Base-by-base conservation (phyloP, 306 rosid genomes). In the Casuarina equisetifolia region DNA sequence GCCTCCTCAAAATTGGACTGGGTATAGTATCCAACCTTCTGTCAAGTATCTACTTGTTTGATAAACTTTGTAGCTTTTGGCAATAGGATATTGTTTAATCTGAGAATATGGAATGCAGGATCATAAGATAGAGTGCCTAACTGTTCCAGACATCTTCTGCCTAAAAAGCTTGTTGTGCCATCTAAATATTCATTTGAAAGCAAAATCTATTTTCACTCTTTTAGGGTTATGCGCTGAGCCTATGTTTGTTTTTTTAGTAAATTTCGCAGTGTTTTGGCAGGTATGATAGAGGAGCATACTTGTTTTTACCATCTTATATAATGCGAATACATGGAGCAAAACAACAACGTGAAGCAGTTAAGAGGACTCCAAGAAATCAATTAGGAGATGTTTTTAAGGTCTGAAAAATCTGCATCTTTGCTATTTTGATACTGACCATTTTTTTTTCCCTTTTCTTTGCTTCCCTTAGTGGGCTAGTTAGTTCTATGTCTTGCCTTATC, bases 311-410 rank as follows among this genome's bases (percentile, higher is more conserved):
- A 76, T 95, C 99, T 3, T 84, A 95, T 79, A 88, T 90, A 17
- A 95, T 95, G 99, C 87, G 99, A 82, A 89, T 84, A 52, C 99
- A 92, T 86, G 98, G 97, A 74, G 97, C 99, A 3, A 95, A 80
- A 78, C 99, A 92, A 83, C 99, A 91, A 76, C 92, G 97, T n/a
- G 86, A 91, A 78, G 88, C 91, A 58, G 82, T 95, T 81, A 95
- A 87, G 84, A 86, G 96, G 81, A 76, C 97, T 71, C 81, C 96
- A 19, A 81, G 45, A 86, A 57, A 36, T 45, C 93, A 95, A 63
- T 79, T 95, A 68, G 89, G 87, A 70, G 88, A 96, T 73, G 85
- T 91, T 84, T 92, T 83, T 79, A 87, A 95, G 99, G 99, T 95
- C 72, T 82, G 78, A 48, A 69, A 69, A 38, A 67, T 12, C 32